Conservation (phyloP, 495 filamentous ascomycete species). For the Penicillium coffeae region DNA sequence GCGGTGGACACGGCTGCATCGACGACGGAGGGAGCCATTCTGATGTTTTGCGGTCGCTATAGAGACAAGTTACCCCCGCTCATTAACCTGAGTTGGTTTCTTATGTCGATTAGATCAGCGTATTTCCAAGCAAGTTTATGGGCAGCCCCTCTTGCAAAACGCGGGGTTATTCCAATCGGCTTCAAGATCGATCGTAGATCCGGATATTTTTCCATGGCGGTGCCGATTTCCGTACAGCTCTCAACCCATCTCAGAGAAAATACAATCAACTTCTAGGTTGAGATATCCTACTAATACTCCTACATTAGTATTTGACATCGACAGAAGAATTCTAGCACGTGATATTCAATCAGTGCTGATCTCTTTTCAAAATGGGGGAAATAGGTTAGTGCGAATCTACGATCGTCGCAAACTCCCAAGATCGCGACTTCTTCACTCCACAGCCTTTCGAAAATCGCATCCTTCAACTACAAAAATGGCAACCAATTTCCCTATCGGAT, state of each 20-base stretch:
- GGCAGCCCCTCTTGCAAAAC: neutral
- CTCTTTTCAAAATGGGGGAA: neutral
- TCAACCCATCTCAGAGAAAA: no score
- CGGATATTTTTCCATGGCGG: neutral
- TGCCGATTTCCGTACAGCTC: neutral
- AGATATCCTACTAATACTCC: no score
- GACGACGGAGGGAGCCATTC: neutral
- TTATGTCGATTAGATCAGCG: no score
- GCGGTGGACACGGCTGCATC: neutral
- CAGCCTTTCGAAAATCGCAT: neutral
- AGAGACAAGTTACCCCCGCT: neutral
- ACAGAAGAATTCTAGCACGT: no score
- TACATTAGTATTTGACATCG: no score
- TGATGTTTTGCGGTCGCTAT: neutral
- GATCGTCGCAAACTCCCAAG: neutral
- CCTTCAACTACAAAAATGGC: constrained; percentile 6
- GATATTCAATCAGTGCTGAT: no score
- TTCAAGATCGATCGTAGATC: neutral
- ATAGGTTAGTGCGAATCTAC: neutral
- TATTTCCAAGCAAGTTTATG: neutral
- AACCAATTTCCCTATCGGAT: constrained; percentile 8
- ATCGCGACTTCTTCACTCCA: neutral
- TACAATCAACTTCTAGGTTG: no score
- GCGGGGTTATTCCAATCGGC: neutral
- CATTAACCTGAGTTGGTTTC: no score